Base-by-base conservation (phyloP, 805 yeast species). In the Kazachstania africana region DNA sequence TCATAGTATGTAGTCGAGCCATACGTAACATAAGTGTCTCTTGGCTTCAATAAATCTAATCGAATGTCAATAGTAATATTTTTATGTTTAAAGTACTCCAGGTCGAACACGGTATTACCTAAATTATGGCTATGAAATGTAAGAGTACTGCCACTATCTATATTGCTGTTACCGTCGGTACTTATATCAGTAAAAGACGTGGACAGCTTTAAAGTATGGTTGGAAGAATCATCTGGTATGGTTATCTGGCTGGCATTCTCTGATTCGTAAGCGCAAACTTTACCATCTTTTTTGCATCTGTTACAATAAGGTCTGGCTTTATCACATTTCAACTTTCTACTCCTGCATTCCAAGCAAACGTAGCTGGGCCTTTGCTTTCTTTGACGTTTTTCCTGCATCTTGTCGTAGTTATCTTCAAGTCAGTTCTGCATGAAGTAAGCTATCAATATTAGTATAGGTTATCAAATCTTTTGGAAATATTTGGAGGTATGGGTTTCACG, bases 321-420 rank as follows among this genome's bases (percentile, higher is more conserved):
- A 25, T 44, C 48, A 34, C 52, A 47, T 33, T 39, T 45, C 3
- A 36, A 17, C 24, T 45, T 45, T 15, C 38, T 34, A 8, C 28
- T 29, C 14, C 28, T 40, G 24, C 50, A 45, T 8, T 31, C 23
- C 6, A 39, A 16, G 30, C 50, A 45, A 5, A 44, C 47, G 15
- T 31, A 33, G 2, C 40, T 27, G 12, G 35, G 37, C 27, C 45
- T 33, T 21, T 32, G 31, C 17, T 35, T 39, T 19, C 35, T 35
- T 5, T 16, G 17, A 10, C 9, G 12, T 15, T 34, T 34, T 19
- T 19, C n/a, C n/a, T n/a, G n/a, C n/a, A n/a, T n/a, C n/a, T n/a
- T n/a, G n/a, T n/a, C n/a, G n/a, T n/a, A n/a, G n/a, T n/a, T n/a
- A n/a, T n/a, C n/a, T n/a, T n/a, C n/a, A n/a, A n/a, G n/a, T n/a